phyloP scores from a whole-genome alignment of 345 rosid genomes.

The Eucalyptus dawsonii region DNA sequence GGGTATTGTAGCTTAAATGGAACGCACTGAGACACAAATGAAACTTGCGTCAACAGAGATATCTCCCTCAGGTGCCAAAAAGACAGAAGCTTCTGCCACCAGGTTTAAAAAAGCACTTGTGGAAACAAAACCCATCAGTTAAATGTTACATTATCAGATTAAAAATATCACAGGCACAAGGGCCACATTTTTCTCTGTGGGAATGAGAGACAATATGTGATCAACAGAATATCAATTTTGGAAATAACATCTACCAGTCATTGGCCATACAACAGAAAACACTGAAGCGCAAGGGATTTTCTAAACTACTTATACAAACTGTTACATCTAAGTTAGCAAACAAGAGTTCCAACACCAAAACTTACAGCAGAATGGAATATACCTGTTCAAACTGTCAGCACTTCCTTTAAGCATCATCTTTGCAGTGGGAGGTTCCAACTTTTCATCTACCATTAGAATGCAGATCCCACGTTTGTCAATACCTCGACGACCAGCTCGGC shows the following conservation, averaged over 20 bases:
- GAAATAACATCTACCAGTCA: neutral
- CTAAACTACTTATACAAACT: neutral
- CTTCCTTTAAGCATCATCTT: conserved; percentile 90
- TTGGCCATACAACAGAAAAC: neutral
- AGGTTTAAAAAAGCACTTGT: neutral
- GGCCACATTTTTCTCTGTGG: neutral
- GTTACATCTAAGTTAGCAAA: neutral
- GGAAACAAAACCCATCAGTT: neutral
- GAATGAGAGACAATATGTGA: neutral
- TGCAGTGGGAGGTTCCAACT: conserved; percentile 92
- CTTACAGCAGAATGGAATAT: neutral
- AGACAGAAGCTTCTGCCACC: neutral
- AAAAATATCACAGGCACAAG: neutral
- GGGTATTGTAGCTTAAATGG: conserved; percentile 98
- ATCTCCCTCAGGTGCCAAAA: neutral
- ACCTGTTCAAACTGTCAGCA: conserved; percentile 98
- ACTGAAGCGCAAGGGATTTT: neutral
- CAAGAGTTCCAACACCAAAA: neutral
- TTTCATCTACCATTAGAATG: conserved; percentile 95
- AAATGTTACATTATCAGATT: neutral
- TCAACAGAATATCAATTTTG: neutral
- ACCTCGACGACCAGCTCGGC: conserved; percentile 99
- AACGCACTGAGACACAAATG: conserved; percentile 55
- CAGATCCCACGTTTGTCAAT: conserved; percentile 93
- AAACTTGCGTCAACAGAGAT: neutral